phyloP scores from a whole-genome alignment of 2,329 filamentous ascomycete species.

The Albifimbria verrucaria region DNA sequence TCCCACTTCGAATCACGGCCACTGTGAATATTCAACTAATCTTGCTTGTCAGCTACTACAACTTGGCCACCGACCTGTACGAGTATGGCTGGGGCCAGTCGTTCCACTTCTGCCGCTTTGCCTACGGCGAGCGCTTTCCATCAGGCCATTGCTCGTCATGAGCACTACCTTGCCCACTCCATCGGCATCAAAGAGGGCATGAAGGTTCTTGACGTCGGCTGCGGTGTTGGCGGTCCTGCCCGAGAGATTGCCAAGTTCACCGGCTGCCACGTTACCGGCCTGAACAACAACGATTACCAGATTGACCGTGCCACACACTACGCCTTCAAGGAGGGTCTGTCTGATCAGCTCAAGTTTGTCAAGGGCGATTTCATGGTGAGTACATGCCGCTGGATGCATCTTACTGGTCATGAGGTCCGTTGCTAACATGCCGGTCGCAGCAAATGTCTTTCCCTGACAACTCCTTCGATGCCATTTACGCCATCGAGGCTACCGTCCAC shows the following conservation, averaged over 20 bases:
- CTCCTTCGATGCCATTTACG: constrained; percentile 91
- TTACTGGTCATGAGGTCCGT: constrained; percentile 1
- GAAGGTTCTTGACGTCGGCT: constrained; percentile 93
- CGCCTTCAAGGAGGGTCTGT: constrained; percentile 75
- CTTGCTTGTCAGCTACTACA: constrained; percentile 70
- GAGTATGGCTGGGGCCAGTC: constrained; percentile 96
- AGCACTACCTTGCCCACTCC: constrained; percentile 92
- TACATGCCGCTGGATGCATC: background rate
- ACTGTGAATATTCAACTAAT: background rate
- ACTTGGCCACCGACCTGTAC: constrained; percentile 92
- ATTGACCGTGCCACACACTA: constrained; percentile 90
- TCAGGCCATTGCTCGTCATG: constrained; percentile 91
- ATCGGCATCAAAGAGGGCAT: constrained; percentile 84
- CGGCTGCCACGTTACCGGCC: constrained; percentile 79
- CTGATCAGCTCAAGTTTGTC: constrained; percentile 76
- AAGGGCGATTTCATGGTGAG: constrained; percentile 94
- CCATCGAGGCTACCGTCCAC: constrained; percentile 95
- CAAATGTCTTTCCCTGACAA: constrained; percentile 95
- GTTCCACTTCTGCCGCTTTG: constrained; percentile 97
- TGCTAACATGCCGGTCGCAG: constrained; percentile 32
- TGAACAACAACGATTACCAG: constrained; percentile 99
- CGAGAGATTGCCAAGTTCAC: constrained; percentile 96
- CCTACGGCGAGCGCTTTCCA: constrained; percentile 80
- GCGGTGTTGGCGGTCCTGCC: constrained; percentile 92
- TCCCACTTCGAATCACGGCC: too few relatives aligned